A percentile compares a stretch with the other conserved stretches of the same genome.
Conservation (phyloP, 2,329 filamentous ascomycete species). For the Botrytis sinoallii region DNA sequence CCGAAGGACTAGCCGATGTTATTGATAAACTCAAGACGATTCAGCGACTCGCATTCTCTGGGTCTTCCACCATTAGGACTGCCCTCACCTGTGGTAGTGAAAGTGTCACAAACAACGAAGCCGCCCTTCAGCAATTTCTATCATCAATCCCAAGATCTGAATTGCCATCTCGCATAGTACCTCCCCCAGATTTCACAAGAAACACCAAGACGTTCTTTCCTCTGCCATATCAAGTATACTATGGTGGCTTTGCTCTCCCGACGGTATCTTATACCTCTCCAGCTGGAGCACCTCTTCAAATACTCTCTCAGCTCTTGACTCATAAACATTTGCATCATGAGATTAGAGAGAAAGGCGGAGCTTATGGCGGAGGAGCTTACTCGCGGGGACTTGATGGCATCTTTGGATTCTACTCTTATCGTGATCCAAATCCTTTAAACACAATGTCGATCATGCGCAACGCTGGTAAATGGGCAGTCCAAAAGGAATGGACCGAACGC, state of each 20-base stretch:
- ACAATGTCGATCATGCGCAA: constrained; percentile 80
- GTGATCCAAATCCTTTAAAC: constrained; percentile 91
- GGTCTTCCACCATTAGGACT: constrained; percentile 65
- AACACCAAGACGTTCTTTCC: constrained; percentile 83
- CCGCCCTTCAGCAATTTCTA: constrained; percentile 69
- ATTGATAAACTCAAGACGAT: constrained; percentile 83
- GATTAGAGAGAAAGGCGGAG: constrained; percentile 95
- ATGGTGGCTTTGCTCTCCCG: constrained; percentile 76
- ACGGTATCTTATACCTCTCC: constrained; percentile 79
- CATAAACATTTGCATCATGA: constrained; percentile 97
- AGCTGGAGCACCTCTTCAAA: constrained; percentile 75
- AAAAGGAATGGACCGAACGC: constrained; percentile 75
- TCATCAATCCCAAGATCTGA: constrained; percentile 50
- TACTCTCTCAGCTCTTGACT: constrained; percentile 86
- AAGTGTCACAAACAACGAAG: constrained; percentile 66
- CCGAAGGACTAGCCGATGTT: constrained; percentile 69
- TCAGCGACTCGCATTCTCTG: constrained; percentile 72
- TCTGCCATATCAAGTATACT: constrained; percentile 95
- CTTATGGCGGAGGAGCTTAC: constrained; percentile 90
- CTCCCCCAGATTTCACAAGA: constrained; percentile 39
- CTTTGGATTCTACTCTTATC: constrained; percentile 95
- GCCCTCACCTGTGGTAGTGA: constrained; percentile 83
- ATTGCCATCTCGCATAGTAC: constrained; percentile 41
- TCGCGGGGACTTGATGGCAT: constrained; percentile 75
- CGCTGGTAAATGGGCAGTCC: constrained; percentile 77